Base-by-base conservation (phyloP, 768 basidiomycete species). In the Lentinula detonsa region DNA sequence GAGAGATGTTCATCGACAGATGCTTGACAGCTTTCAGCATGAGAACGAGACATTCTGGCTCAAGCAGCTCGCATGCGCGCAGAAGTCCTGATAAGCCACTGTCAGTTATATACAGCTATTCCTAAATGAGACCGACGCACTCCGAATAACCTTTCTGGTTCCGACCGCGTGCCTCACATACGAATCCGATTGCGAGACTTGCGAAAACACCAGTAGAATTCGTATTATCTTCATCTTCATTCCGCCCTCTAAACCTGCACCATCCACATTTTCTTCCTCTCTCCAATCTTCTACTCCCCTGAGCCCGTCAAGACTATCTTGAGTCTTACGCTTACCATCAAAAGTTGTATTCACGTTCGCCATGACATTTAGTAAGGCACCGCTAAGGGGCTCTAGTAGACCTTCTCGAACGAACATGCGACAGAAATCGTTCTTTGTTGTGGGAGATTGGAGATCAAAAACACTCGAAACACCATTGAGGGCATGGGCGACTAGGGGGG, bases 381-480 rank as follows among this genome's bases (percentile, higher is more conserved):
- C 86, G 1, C 95, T 93, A 1, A 99, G 76, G 0, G 97, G 96
- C 65, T 97, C 95, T 50, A 97, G 78, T 3, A 99, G 78, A 31
- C 97, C 97, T 74, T 98, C 97, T 5, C 94, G 83, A 45, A 97
- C 93, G 76, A 98, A 96, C 90, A 98, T 95, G 9, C 97, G 85
- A 69, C 95, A 98, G 70, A 98, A 98, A 73, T 98, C 97, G 69
- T 97, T 98, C 72, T 97, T 93, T 10, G 95, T 95, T 3, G 95
- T 97, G 7, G 97, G 92, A 51, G 92, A 94, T 72, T 98, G 90
- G 11, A 98, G 82, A 64, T 98, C 95, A 68, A 99, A 98, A 15
- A 98, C 97, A 64, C 87, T 93, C 51, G 90, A 88, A 54, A 99
- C 94, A 8, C 96, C 96, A 62, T 96, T 93, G 13, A 99, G 81